Evolutionary conservation across 257 asterid species (phyloP).

Genomic region (Nicotiana undulata): DNA sequence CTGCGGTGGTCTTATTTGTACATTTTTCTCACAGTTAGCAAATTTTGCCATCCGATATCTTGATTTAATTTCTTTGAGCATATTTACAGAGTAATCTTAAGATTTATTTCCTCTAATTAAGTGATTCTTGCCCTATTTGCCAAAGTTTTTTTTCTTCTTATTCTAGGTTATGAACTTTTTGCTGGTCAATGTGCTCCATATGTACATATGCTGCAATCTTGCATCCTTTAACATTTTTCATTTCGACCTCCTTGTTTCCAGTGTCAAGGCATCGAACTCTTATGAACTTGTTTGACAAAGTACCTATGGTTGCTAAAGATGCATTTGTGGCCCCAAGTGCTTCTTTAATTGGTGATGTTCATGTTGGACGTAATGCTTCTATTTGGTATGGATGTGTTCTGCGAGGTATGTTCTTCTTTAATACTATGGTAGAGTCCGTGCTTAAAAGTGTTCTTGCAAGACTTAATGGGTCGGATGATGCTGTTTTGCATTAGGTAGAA

Average conservation of each 20-base stretch:
- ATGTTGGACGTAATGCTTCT: slow-evolving; percentile 5
- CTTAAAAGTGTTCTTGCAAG: neutral
- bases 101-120: neutral
- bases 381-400: slow-evolving; percentile 23
- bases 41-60: neutral
- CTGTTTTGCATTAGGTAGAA: neutral
- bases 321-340: slow-evolving; percentile 32
- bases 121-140: neutral
- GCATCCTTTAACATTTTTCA: neutral
- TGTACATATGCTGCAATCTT: neutral
- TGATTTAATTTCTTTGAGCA: neutral
- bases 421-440: neutral
- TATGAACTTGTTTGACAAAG: slow-evolving; percentile 15
- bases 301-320: slow-evolving; percentile 14
- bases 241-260: slow-evolving; percentile 10
- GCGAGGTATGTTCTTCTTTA: slow-evolving; percentile 8
- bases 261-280: slow-evolving; percentile 21
- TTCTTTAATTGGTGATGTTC: slow-evolving; percentile 17
- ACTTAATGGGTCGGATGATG: neutral
- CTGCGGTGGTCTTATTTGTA: neutral
- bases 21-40: neutral
- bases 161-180: neutral
- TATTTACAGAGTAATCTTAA: neutral
- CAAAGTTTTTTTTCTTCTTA: neutral
- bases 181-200: neutral